Conservation (phyloP, 148 eudicot genomes). For the Chenopodium album region DNA sequence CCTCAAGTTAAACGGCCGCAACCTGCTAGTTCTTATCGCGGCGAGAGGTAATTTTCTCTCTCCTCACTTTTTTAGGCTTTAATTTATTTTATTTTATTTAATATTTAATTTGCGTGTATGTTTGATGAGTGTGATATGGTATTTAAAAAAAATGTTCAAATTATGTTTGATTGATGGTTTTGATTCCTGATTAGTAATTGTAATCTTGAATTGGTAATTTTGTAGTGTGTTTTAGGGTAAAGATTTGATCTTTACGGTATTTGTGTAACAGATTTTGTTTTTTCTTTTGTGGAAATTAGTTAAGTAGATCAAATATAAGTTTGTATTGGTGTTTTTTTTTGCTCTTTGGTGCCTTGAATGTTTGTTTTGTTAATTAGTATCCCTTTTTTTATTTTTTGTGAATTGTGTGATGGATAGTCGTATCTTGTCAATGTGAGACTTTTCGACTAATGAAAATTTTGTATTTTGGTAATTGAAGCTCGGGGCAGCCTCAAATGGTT, state of each 20-base stretch:
- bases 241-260: slow-evolving; percentile 18
- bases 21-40: slow-evolving; percentile 46
- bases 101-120: neutral
- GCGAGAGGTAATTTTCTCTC: slow-evolving; percentile 50
- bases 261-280: neutral
- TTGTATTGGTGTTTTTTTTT: neutral
- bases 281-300: neutral
- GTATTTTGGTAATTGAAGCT: slow-evolving; percentile 40
- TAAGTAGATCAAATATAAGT: neutral
- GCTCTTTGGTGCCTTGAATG: neutral
- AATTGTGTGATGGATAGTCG: neutral
- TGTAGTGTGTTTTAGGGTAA: slow-evolving; percentile 8
- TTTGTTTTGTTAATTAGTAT: neutral
- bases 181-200: slow-evolving; percentile 6
- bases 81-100: neutral
- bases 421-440: neutral
- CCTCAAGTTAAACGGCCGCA: slow-evolving; percentile 66
- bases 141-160: neutral
- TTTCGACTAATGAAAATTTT: slow-evolving; percentile 9
- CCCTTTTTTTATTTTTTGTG: neutral
- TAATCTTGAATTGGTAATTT: neutral
- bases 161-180: slow-evolving; percentile 5
- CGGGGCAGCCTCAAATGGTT: slow-evolving; percentile 47
- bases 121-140: neutral
- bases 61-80: neutral